phyloP scores from a whole-genome alignment of 352 stramenopile genomes.

The Pythium rishiriense region DNA sequence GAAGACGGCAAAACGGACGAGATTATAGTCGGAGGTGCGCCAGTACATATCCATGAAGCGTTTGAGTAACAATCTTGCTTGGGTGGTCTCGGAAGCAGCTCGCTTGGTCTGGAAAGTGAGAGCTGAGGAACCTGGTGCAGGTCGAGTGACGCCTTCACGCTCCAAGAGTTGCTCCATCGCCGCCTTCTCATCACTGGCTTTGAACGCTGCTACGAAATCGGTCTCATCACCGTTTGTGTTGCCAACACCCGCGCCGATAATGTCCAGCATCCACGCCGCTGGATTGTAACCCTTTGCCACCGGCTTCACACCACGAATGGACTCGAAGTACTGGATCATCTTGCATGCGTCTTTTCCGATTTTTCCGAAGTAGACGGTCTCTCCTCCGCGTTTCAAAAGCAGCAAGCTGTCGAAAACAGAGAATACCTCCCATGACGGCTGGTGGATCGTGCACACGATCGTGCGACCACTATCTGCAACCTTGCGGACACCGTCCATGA shows the following conservation, averaged over 20 bases:
- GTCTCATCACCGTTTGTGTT: slow-evolving; percentile 1
- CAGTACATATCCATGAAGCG: slow-evolving; percentile 53
- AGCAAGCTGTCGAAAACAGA: slow-evolving; percentile 32
- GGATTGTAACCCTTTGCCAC: slow-evolving; percentile 41
- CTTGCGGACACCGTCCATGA: slow-evolving; percentile 84
- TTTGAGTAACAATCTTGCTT: slow-evolving; percentile 1
- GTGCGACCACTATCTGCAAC: slow-evolving; percentile 36
- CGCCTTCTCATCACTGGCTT: slow-evolving; percentile 6
- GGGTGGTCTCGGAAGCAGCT: not conserved
- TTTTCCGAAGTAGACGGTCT: slow-evolving; percentile 30
- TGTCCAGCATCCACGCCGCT: slow-evolving; percentile 55
- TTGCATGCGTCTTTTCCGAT: slow-evolving; percentile 27
- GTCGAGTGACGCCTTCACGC: slow-evolving; percentile 54
- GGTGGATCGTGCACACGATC: not conserved
- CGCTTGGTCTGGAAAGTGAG: slow-evolving; percentile 8
- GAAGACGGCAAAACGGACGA: slow-evolving; percentile 39
- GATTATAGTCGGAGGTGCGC: slow-evolving; percentile 72
- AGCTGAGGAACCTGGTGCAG: slow-evolving; percentile 18
- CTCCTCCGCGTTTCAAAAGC: slow-evolving; percentile 27
- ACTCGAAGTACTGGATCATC: slow-evolving; percentile 50
- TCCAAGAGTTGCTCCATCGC: slow-evolving; percentile 45
- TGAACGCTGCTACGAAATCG: slow-evolving; percentile 18
- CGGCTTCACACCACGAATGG: slow-evolving; percentile 38
- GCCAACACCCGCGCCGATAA: slow-evolving; percentile 50
- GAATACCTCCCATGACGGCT: slow-evolving; percentile 34